phyloP scores from a whole-genome alignment of 129 eudicot species.

The Ambrosia trifida region DNA sequence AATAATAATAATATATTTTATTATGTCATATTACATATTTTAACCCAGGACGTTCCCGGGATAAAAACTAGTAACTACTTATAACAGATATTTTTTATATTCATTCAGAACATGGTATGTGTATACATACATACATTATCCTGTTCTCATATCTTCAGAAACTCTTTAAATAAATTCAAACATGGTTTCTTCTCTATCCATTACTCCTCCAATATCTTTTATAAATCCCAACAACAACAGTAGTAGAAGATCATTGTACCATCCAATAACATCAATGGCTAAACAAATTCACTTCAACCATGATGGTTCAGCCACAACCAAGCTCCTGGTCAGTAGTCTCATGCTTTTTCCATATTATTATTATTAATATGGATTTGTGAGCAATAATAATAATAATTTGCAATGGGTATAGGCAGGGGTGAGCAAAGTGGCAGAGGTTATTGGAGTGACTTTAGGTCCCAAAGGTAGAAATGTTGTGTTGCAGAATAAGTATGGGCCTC shows the following conservation, averaged over 20 bases:
- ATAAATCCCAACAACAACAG: constrained; percentile 27
- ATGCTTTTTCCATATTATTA: not conserved
- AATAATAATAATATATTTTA: no score
- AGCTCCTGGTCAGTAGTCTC: constrained; percentile 60
- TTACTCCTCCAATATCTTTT: constrained; percentile 40
- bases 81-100: not conserved
- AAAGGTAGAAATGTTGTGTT: constrained; percentile 94
- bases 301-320: constrained; percentile 75
- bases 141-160: constrained; percentile 15
- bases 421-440: constrained; percentile 71
- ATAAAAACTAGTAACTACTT: no score
- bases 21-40: no score
- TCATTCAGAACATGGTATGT: no score
- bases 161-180: constrained; percentile 15
- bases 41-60: no score
- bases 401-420: constrained; percentile 67
- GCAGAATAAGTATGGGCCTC: constrained; percentile 95
- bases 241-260: constrained; percentile 31
- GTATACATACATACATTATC: no score
- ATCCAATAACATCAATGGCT: constrained; percentile 56
- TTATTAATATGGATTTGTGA: not conserved
- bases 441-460: constrained; percentile 95
- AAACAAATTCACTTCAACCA: constrained; percentile 72
- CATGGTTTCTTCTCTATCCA: constrained; percentile 49
- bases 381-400: no score